These are phyloP conservation scores for Termitomyces sp. DNA, from an alignment of 768 basidiomycete species.

Conservation along the genomic window DNA sequence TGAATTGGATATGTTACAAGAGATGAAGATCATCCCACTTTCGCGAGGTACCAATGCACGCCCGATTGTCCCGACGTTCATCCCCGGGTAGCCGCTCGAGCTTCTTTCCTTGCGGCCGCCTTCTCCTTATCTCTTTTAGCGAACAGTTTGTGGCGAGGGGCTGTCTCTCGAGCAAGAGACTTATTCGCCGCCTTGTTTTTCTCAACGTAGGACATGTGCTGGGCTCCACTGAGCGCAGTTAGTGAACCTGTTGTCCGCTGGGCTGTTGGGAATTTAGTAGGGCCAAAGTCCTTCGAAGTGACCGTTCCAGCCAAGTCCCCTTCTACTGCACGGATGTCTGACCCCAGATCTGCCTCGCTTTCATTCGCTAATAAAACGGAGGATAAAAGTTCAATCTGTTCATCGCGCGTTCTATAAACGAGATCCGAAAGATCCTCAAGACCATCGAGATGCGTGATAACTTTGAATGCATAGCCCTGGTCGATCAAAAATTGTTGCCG, in stretches of 20 bases:
- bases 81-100: slow-evolving; percentile 18
- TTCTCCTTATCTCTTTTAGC: slow-evolving; percentile 78
- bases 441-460: slow-evolving; percentile 96
- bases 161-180: slow-evolving; percentile 51
- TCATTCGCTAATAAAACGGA: slow-evolving; percentile 90
- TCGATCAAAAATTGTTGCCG: slow-evolving; percentile 98
- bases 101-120: slow-evolving; percentile 45
- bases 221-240: slow-evolving; percentile 79
- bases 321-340: slow-evolving; percentile 77
- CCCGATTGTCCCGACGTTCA: slow-evolving; percentile 15
- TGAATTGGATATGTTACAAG: slow-evolving; percentile 3
- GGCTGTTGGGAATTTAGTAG: slow-evolving; percentile 57
- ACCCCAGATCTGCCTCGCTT: slow-evolving; percentile 81
- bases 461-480: slow-evolving; percentile 99
- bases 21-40: slow-evolving; percentile 1
- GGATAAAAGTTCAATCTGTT: slow-evolving; percentile 95
- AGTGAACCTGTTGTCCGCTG: slow-evolving; percentile 81
- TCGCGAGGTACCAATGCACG: slow-evolving; percentile 4
- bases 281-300: slow-evolving; percentile 84
- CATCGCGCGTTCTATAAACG: slow-evolving; percentile 85
- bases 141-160: slow-evolving; percentile 73
- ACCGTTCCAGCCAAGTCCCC: slow-evolving; percentile 83
- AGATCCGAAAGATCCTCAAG: slow-evolving; percentile 80
- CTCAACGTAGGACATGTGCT: slow-evolving; percentile 91
- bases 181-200: slow-evolving; percentile 90